Evolutionary conservation across 495 filamentous ascomycete genomes (phyloP).

Genomic region (Jackrogersella minutella): DNA sequence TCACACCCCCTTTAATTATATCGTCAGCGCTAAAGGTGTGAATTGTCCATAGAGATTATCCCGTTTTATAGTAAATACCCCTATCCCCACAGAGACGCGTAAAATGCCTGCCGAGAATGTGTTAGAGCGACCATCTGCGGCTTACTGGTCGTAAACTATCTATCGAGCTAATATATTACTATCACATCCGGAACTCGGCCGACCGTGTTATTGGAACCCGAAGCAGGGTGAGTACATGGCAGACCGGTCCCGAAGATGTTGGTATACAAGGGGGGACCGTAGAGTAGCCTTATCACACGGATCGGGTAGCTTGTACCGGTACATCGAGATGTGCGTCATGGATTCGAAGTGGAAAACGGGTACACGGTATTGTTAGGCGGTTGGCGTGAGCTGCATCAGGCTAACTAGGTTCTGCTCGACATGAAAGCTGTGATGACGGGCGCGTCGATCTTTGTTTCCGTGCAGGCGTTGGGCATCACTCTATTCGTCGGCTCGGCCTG

Average conservation of each 20-base stretch:
- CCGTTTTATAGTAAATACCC: not conserved
- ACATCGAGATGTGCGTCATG: constrained; percentile 7
- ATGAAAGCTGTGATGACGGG: not conserved
- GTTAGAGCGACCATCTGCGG: not conserved
- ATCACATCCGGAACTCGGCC: not conserved
- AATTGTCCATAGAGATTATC: not conserved
- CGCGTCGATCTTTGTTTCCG: constrained; percentile 27
- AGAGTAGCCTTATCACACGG: not conserved
- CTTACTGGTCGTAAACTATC: not conserved
- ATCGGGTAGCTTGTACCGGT: not conserved
- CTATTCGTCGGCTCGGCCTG: constrained; percentile 1
- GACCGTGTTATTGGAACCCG: not conserved
- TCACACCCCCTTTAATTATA: not conserved
- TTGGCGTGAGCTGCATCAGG: constrained; percentile 2
- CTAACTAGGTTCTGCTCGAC: constrained; percentile 1
- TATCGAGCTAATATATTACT: not conserved
- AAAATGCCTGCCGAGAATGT: not conserved
- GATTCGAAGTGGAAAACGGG: constrained; percentile 1
- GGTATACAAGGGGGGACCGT: not conserved
- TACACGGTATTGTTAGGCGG: constrained; percentile 1
- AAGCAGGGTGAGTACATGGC: not conserved
- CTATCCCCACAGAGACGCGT: not conserved
- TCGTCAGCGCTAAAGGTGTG: not conserved
- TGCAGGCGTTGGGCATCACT: constrained; percentile 18
- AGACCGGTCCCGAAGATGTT: constrained; percentile 4